Evolutionary conservation across 2,329 filamentous ascomycete species (phyloP).

Genomic region (Furcasterigmium sp.): DNA sequence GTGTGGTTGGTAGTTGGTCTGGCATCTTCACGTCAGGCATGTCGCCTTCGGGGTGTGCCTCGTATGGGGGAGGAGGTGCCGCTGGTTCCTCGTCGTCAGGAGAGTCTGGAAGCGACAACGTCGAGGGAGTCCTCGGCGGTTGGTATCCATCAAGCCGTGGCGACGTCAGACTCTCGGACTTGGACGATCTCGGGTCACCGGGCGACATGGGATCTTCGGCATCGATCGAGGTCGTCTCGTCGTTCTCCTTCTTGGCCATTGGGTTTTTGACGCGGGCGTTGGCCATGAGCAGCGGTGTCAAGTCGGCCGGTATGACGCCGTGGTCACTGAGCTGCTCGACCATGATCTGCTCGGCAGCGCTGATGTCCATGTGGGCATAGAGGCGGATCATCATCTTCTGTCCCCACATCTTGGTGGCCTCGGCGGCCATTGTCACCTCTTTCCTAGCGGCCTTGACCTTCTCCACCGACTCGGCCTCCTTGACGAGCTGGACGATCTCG

Average conservation of each 20-base stretch:
- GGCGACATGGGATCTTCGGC: constrained; percentile 1
- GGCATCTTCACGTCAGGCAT: constrained; percentile 77
- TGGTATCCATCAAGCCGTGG: too few relatives aligned
- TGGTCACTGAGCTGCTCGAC: constrained; percentile 95
- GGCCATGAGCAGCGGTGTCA: constrained; percentile 82
- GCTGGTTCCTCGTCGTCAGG: constrained; percentile 39
- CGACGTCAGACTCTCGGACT: constrained; percentile 1
- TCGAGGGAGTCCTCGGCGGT: too few relatives aligned
- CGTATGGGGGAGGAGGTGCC: constrained; percentile 53
- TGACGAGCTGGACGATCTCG: constrained; percentile 72
- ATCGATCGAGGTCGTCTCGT: constrained; percentile 4
- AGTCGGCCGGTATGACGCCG: constrained; percentile 77
- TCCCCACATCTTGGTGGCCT: constrained; percentile 89
- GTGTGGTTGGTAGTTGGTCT: constrained; percentile 73
- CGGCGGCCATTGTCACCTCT: constrained; percentile 60
- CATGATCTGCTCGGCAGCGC: constrained; percentile 88
- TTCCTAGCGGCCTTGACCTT: constrained; percentile 65
- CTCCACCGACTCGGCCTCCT: constrained; percentile 59
- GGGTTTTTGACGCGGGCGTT: constrained; percentile 93
- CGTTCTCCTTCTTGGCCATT: constrained; percentile 50
- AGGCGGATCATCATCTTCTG: constrained; percentile 97
- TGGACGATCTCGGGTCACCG: neutral
- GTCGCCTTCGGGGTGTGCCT: constrained; percentile 61
- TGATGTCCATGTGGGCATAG: constrained; percentile 96
- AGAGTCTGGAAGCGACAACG: constrained; percentile 6